Evolutionary conservation across 1,284 basidiomycete species (phyloP), one percentile per base, ranked within the genome.

Genomic region (Sporisorium sorghi): DNA sequence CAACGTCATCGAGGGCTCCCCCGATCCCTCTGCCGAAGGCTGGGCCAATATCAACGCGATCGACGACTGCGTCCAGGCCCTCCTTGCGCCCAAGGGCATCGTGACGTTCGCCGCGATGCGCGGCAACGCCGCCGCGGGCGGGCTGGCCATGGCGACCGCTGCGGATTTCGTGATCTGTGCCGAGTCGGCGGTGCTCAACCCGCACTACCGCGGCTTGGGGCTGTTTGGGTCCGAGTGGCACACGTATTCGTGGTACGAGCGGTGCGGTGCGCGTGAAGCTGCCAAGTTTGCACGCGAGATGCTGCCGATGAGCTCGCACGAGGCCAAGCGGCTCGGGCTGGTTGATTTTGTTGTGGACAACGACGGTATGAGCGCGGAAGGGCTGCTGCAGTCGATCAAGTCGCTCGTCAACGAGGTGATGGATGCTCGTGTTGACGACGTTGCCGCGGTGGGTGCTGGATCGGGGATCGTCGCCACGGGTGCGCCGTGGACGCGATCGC

Each of bases 11-110:
- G 86, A 86, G 74, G 80, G 84, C 21, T 79, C 83, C 21, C 51
- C 77, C 8, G 82, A 85, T 54, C 85, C 86, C 0, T 83, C 84
- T 0, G 74, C 80, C 8, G 87, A 87, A 74, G 86, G 86, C 15
- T 87, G 86, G 87, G 83, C 78, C 37, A 87, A 87, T 74, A 87
- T 87, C 83, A 86, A 86, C 52, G 78, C 83, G 9, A 84, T 86
- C 67, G 81, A 86, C 53, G 70, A 81, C 54, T 76, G 72, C 26
- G 64, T 79, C 6, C 77, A 78, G 23, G 78, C 85, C 6, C 78
- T 87, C 2, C 80, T 81, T 8, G 80, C 85, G 52, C 78, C 86
- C 14, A 48, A 46, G 15, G 85, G 85, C 2, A 84, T 87, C 47
- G 70, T 85, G n/a, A 87, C 86, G 1, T 81, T 87, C 28, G 84